These are phyloP conservation scores for Diphasiastrum complanatum DNA, from an alignment of 83 land plant genomes.

Conservation along the genomic window DNA sequence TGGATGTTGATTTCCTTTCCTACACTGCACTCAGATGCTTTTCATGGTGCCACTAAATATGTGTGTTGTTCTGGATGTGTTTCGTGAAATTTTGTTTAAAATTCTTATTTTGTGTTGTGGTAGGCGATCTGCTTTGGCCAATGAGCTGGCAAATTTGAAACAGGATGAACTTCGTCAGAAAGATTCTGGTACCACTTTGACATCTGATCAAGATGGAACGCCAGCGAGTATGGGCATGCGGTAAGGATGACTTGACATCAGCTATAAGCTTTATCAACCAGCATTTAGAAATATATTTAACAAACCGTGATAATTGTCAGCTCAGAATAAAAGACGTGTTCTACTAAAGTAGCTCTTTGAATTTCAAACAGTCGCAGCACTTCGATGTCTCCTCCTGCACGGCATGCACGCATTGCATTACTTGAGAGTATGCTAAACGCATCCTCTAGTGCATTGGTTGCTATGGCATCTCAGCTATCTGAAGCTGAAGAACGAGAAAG, in stretches of 20 bases:
- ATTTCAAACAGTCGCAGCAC: not conserved
- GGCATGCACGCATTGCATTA: constrained; percentile 62
- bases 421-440: constrained; percentile 79
- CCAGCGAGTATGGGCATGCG: not conserved
- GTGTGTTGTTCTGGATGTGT: not conserved
- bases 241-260: not conserved
- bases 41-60: too few species aligned
- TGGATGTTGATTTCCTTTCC: too few species aligned
- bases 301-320: too few species aligned
- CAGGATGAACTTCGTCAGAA: constrained; percentile 43
- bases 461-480: constrained; percentile 94
- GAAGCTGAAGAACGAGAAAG: constrained; percentile 96
- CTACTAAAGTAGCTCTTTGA: not conserved
- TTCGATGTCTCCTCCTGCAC: constrained; percentile 67
- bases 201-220: constrained; percentile 5
- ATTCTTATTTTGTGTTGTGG: not conserved
- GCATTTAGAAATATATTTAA: too few species aligned
- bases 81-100: not conserved
- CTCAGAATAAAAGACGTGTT: too few species aligned
- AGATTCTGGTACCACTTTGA: constrained; percentile 18
- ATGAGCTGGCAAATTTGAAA: constrained; percentile 60
- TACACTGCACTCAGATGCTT: too few species aligned
- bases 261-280: too few species aligned
- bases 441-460: constrained; percentile 63
- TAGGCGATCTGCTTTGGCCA: constrained; percentile 79